Conservation (phyloP, 1,284 basidiomycete genomes). For the Heterobasidion occidentale region DNA sequence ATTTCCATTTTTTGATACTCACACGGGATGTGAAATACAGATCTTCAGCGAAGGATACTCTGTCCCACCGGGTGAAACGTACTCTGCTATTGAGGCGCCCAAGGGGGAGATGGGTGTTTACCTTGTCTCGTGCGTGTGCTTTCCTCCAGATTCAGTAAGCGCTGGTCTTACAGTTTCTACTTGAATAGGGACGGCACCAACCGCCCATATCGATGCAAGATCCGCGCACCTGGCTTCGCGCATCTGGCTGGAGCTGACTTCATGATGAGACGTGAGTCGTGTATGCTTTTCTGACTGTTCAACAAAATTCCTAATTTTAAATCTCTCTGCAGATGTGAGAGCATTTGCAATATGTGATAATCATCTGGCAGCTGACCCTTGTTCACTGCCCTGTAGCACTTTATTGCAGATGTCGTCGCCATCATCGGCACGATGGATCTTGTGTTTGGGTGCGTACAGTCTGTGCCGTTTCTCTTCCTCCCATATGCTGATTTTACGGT, state of each 20-base stretch:
- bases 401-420: conserved; percentile 87
- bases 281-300: not conserved
- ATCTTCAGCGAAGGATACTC: conserved; percentile 96
- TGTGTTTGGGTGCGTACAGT: conserved; percentile 69
- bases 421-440: conserved; percentile 93
- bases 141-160: not conserved
- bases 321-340: conserved; percentile 43
- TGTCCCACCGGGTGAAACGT: conserved; percentile 97
- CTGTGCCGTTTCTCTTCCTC: not conserved
- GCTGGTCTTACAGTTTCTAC: not conserved
- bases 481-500: not conserved
- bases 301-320: not conserved
- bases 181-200: conserved; percentile 74
- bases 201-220: conserved; percentile 91
- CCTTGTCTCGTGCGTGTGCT: conserved; percentile 69
- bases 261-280: conserved; percentile 79
- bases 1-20: not conserved
- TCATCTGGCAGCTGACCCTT: conserved; percentile 14
- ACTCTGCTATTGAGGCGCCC: conserved; percentile 95
- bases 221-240: conserved; percentile 90
- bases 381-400: conserved; percentile 46
- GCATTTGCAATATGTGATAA: not conserved
- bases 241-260: conserved; percentile 91
- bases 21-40: conserved; percentile 25
- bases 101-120: conserved; percentile 99